Base-by-base conservation (phyloP, 257 asterid species). In the Nicotiana knightiana region DNA sequence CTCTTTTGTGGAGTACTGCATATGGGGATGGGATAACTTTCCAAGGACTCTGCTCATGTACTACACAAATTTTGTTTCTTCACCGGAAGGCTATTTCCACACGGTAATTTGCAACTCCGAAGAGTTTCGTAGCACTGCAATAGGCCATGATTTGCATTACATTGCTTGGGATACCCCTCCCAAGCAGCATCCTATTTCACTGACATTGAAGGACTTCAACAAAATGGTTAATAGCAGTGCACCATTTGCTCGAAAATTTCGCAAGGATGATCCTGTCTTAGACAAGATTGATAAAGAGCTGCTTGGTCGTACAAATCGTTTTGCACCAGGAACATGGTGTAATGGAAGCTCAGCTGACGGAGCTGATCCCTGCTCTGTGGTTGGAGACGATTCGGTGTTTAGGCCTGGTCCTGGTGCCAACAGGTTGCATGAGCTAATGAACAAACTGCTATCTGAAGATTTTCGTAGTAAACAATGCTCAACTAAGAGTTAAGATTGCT, bases 101-200 rank as follows among this genome's bases (percentile, higher is more conserved):
- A 96, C 99, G 0, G 92, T 94, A 53, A 92, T 96, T 43, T 96
- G 99, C 93, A 96, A 94, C 88, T 88, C 93, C 2, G 86, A 88
- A 26, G 95, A 91, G 85, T 96, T 96, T 33, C 92, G 84, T 28
- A 81, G 81, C 83, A 93, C 98, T 10, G 97, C 98, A 13, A 77
- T 96, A 84, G 88, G 93, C 61, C 99, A 96, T 13, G 99, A 96
- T 81, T 95, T 96, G 68, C 99, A 96, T 84, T 96, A 94, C 89
- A 96, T 96, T 53, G 98, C 98, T 11, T 96, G 99, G 99, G 99
- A 96, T 88, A 82, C 84, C 43, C 99, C 99, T 66, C 99, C 99
- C 15, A 96, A 93, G 91, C 99, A 96, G 87, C 99, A 96, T 82
- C 99, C 99, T 18, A 83, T 90, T 66, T 87, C 87, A 32, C 53